Base-by-base conservation (phyloP, 1,284 basidiomycete species). In the Trametes sp. region DNA sequence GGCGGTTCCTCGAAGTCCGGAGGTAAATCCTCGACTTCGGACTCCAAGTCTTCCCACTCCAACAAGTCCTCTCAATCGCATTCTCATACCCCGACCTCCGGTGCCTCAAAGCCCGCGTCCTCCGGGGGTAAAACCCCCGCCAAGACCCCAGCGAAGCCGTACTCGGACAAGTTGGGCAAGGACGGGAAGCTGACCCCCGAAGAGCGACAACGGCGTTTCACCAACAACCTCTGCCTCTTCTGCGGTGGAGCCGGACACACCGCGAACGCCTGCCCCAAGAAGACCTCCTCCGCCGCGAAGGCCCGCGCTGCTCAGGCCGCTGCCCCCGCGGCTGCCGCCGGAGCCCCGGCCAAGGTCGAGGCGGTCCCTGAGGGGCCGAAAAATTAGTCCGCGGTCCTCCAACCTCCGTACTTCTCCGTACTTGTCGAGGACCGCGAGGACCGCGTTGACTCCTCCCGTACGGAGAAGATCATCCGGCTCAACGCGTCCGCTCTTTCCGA, bases 221-320 rank as follows among this genome's bases (percentile, higher is more conserved):
- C 53, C 2, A 61, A 61, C 53, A 61, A 61, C 28, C 59, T 61
- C 45, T 61, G 59, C 21, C 53, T 61, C 19, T 61, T 55, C 59
- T 61, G 59, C 14, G 53, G 53, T 2, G 42, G 51, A 0, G 29
- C 51, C 21, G 51, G 58, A 35, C 58, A 59, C 28, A 28, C 26
- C 2, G 44, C 44, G 14, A 29, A 11, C 10, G 51, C 31, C 13
- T 59, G 58, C 35, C 51, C 44, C 6, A 59, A 59, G 58, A 59
- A 49, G 44, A n/a, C 58, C 14, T 51, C 56, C 38, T 51, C 49
- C 26, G 48, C 41, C 2, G 23, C 57, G 16, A 59, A 59, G 14
- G 57, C 23, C 44, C 23, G 31, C 14, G 42, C 57, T 1, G 26
- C 42, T 2, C 50, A 59, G 21, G 26, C 55, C 16, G 16, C 33